These are phyloP conservation scores for Suhomyces xylopsoci DNA, from an alignment of 805 yeast species.

Conservation along the genomic window DNA sequence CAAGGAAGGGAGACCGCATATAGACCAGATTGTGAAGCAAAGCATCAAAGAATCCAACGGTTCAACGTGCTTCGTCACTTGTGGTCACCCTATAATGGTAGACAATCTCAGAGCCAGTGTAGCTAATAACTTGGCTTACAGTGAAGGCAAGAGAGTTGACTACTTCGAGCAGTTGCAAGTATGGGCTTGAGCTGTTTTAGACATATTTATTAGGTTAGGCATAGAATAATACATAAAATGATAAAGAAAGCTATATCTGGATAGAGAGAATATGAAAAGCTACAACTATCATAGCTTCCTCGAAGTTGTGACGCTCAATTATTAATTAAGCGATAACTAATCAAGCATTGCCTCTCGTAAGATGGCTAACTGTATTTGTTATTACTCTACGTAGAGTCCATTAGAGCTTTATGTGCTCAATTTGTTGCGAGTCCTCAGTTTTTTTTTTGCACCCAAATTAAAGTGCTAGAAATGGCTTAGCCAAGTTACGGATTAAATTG, in stretches of 20 bases:
- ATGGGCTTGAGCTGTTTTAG: conserved; percentile 45
- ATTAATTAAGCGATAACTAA: too few species aligned
- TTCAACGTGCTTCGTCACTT: conserved; percentile 23
- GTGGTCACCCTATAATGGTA: conserved; percentile 34
- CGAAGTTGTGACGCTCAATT: too few species aligned
- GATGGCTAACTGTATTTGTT: too few species aligned
- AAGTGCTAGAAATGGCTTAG: neutral
- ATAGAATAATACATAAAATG: neutral
- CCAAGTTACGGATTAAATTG: neutral
- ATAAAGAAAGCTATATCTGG: too few species aligned
- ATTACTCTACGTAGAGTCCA: too few species aligned
- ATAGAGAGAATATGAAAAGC: too few species aligned
- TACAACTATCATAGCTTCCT: too few species aligned
- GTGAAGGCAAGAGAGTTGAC: conserved; percentile 50
- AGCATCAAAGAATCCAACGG: conserved; percentile 11
- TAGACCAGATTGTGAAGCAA: conserved; percentile 6
- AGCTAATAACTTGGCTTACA: conserved; percentile 35
- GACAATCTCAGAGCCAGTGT: conserved; percentile 37
- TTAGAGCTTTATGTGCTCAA: too few species aligned
- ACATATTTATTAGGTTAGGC: neutral
- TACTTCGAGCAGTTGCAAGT: conserved; percentile 72
- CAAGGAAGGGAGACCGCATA: conserved; percentile 27
- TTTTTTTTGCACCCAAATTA: neutral
- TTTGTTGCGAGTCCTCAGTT: too few species aligned
- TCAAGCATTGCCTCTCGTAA: too few species aligned